phyloP scores from a whole-genome alignment of 148 eudicot genomes.

The Rhododendron kiyosumense region DNA sequence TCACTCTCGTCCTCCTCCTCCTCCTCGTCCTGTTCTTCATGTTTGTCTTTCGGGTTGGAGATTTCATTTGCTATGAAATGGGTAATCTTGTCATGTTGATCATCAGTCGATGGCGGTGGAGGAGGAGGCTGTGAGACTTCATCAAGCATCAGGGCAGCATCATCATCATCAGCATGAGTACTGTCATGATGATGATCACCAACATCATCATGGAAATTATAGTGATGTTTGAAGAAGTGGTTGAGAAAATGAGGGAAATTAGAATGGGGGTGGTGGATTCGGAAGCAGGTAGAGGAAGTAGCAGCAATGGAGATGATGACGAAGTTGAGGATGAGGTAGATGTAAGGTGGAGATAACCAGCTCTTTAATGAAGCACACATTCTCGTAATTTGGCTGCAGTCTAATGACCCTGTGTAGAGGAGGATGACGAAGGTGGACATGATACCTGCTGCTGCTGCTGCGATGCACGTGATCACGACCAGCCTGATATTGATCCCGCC shows the following conservation, averaged over 20 bases:
- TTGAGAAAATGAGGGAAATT: neutral
- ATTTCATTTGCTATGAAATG: neutral
- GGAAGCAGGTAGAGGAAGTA: conserved; percentile 24
- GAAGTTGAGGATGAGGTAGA: conserved; percentile 39
- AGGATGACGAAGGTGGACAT: neutral
- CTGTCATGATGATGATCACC: neutral
- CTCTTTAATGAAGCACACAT: neutral
- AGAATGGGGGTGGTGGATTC: conserved; percentile 1
- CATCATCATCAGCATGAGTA: neutral
- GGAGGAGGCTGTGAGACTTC: neutral
- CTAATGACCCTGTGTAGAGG: neutral
- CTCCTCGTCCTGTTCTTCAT: neutral
- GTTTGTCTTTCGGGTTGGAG: neutral
- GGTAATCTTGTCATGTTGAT: neutral
- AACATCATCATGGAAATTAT: neutral
- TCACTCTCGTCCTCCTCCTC: conserved; percentile 13
- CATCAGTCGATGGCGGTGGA: neutral
- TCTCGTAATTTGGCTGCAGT: neutral
- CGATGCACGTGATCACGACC: neutral
- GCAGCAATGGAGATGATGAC: conserved; percentile 38
- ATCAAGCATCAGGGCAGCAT: neutral
- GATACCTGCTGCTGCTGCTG: neutral
- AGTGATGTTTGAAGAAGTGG: neutral
- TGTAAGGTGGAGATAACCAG: conserved; percentile 31
- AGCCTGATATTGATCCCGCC: neutral